phyloP scores from a whole-genome alignment of 345 rosid genomes.

The Sisymbrium altissimum region DNA sequence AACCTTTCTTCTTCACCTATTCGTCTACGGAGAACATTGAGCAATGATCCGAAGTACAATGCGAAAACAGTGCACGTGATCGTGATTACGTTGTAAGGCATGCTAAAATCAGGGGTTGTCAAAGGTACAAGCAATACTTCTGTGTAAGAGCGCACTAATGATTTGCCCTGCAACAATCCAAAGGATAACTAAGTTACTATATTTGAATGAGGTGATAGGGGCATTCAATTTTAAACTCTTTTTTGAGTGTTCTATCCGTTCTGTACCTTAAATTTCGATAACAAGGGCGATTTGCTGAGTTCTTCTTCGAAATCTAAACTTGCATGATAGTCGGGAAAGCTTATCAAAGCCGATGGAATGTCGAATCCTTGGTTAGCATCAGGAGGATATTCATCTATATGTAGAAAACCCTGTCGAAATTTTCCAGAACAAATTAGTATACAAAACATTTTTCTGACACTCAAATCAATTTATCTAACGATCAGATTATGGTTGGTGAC shows the following conservation, averaged over 20 bases:
- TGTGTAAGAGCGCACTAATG: conserved; percentile 65
- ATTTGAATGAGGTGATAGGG: background rate
- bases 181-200: background rate
- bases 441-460: background rate
- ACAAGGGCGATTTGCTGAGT: conserved; percentile 41
- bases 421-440: conserved; percentile 25
- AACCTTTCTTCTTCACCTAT: conserved; percentile 76
- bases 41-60: conserved; percentile 83
- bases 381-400: conserved; percentile 94
- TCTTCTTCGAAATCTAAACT: conserved; percentile 44
- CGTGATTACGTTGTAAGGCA: conserved; percentile 98
- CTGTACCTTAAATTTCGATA: conserved; percentile 63
- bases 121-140: conserved; percentile 90
- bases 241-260: background rate
- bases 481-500: conserved; percentile 2
- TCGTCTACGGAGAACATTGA: conserved; percentile 74
- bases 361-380: conserved; percentile 99
- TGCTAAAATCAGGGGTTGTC: conserved; percentile 97
- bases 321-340: conserved; percentile 61
- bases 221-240: background rate
- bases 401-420: conserved; percentile 71
- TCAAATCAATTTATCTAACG: background rate
- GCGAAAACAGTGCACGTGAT: conserved; percentile 91
- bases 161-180: conserved; percentile 57
- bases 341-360: conserved; percentile 88